Base-by-base conservation (phyloP, 257 asterid genomes). In the Jacaranda mimosifolia region DNA sequence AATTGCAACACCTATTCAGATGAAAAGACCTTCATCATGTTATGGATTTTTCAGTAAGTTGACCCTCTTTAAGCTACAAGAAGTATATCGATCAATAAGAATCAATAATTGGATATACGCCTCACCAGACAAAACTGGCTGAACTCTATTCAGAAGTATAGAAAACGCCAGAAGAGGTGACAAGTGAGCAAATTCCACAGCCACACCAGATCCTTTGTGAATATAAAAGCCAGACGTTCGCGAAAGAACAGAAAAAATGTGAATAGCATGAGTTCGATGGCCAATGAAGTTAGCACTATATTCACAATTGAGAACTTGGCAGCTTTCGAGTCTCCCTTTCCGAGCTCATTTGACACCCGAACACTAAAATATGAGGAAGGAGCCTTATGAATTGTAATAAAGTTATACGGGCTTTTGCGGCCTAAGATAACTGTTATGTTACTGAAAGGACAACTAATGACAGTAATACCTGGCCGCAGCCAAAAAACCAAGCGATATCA, bases 341-440 rank as follows among this genome's bases (percentile, higher is more conserved):
- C 96, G 18, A 91, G 89, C 84, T 91, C 97, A 73, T 91, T 91
- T 3, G 93, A 49, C 2, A 90, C 90, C 13, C 97, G 91, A 13
- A 26, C 32, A 26, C 32, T 26, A 26, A 26, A 26, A 26, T 26
- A 26, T 26, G 32, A 26, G 32, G 32, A 7, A 51, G n/a, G 4
- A 59, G 59, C 1, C 6, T 26, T 13, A 53, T 9, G 36, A 57
- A 26, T 36, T 7, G 8, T 21, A 48, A 21, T 53, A 18, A 12
- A 70, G 58, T 18, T 63, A 3, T 11, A 32, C 13, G 12, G 55
- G 15, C 1, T 42, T 15, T 72, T 14, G 2, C 67, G 42, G 18
- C 10, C 43, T 4, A 36, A 77, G 14, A 46, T 42, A 39, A 38
- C 15, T 45, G 48, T 21, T 21, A 19, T 58, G 64, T 35, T 35